These are phyloP conservation scores for Aotearoamyces nothofagi DNA, from an alignment of 2,329 filamentous ascomycete genomes.

Conservation along the genomic window DNA sequence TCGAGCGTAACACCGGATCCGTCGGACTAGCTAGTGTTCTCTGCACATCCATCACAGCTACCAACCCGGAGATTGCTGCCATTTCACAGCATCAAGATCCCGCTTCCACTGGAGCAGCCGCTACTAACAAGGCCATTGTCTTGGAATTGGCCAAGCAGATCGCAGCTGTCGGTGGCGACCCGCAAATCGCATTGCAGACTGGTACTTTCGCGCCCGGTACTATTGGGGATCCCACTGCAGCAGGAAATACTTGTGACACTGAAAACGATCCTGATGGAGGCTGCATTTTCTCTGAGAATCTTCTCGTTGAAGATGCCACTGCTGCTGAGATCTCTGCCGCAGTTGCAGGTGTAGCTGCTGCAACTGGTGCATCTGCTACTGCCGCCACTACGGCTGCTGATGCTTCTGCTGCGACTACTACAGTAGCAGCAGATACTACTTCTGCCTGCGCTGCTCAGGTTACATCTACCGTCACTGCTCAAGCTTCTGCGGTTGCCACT, in stretches of 20 bases:
- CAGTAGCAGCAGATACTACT: conserved; percentile 2
- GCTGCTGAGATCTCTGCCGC: conserved; percentile 34
- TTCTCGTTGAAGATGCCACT: conserved; percentile 37
- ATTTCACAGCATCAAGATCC: conserved; percentile 54
- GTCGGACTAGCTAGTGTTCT: conserved; percentile 41
- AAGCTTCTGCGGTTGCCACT: too few species aligned
- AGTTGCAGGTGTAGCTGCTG: conserved; percentile 21
- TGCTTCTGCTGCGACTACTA: conserved; percentile 1
- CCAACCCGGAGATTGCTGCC: conserved; percentile 50
- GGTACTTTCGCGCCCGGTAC: conserved; percentile 49
- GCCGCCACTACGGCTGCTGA: conserved; percentile 4
- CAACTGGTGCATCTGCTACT: conserved; percentile 8
- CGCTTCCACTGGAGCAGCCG: conserved; percentile 38
- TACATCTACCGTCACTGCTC: conserved; percentile 3
- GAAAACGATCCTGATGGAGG: conserved; percentile 28
- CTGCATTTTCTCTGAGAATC: conserved; percentile 37
- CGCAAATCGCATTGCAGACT: conserved; percentile 38
- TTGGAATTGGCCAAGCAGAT: conserved; percentile 44
- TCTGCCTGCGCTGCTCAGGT: conserved; percentile 1
- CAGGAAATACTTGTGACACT: conserved; percentile 34
- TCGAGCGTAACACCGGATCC: conserved; percentile 43
- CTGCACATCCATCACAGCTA: conserved; percentile 38
- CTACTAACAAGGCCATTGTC: conserved; percentile 43
- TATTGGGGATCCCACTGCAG: conserved; percentile 29
- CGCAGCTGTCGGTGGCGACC: conserved; percentile 44